Conservation (phyloP, 2,329 filamentous ascomycete species). For the Cercospora brassicicola region DNA sequence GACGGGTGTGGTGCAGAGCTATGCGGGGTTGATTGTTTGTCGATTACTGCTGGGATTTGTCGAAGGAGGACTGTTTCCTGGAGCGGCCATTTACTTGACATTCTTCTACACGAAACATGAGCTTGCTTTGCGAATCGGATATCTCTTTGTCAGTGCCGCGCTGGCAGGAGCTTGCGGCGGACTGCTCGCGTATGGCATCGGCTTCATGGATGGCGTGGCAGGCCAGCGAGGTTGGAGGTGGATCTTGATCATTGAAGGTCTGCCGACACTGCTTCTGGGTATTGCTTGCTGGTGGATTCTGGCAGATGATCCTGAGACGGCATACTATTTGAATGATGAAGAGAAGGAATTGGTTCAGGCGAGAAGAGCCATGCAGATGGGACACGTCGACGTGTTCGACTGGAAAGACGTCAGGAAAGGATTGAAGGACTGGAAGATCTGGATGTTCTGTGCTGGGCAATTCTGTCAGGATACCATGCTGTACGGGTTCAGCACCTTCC, state of each 20-base stretch:
- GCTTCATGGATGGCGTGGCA: constrained; percentile 66
- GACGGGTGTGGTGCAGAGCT: constrained; percentile 67
- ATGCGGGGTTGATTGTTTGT: constrained; percentile 65
- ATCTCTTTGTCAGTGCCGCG: constrained; percentile 70
- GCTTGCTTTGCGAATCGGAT: constrained; percentile 69
- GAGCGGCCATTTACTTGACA: constrained; percentile 67
- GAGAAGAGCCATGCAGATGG: constrained; percentile 53
- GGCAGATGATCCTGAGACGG: constrained; percentile 64
- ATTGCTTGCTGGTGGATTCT: constrained; percentile 57
- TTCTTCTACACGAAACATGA: constrained; percentile 75
- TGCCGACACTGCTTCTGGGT: constrained; percentile 55
- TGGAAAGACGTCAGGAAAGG: constrained; percentile 65
- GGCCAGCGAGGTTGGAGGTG: constrained; percentile 70
- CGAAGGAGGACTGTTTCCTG: constrained; percentile 70
- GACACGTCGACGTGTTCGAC: constrained; percentile 47
- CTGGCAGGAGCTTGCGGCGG: constrained; percentile 72
- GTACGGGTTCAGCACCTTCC: constrained; percentile 59
- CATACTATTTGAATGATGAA: constrained; percentile 58
- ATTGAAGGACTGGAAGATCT: constrained; percentile 75
- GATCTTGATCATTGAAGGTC: constrained; percentile 65
- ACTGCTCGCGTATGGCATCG: constrained; percentile 70
- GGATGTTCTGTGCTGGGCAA: constrained; percentile 65
- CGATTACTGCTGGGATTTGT: constrained; percentile 67
- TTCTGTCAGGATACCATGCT: constrained; percentile 60
- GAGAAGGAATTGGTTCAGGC: constrained; percentile 60